Evolutionary conservation across 345 rosid species (phyloP).

Genomic region (Populus simonii): DNA sequence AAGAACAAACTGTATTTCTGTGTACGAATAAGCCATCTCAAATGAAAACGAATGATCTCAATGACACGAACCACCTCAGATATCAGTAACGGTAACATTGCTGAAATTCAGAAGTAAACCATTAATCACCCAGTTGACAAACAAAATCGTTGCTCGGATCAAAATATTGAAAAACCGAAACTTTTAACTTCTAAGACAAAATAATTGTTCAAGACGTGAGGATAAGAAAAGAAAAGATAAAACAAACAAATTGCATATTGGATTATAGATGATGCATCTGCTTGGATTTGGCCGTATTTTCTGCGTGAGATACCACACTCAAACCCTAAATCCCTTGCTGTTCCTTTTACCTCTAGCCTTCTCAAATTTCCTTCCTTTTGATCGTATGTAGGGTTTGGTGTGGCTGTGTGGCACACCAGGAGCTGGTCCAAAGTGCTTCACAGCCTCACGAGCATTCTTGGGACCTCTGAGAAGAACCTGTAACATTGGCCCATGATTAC

Average conservation of each 20-base stretch:
- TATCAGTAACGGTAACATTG: background rate
- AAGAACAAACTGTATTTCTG: background rate
- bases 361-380: conserved; percentile 38
- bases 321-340: conserved; percentile 31
- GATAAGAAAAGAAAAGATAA: background rate
- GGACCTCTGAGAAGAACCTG: conserved; percentile 33
- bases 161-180: conserved; percentile 1
- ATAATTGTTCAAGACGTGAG: background rate
- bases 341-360: conserved; percentile 33
- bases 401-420: conserved; percentile 40
- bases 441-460: conserved; percentile 34
- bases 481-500: background rate
- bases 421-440: conserved; percentile 37
- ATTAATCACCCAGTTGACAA: background rate
- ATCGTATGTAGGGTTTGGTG: conserved; percentile 29
- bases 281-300: background rate
- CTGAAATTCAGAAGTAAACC: background rate
- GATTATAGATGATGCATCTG: background rate
- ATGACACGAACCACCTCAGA: background rate
- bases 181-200: background rate
- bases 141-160: background rate
- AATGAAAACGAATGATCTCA: background rate
- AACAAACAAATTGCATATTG: background rate
- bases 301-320: background rate
- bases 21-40: background rate